Evolutionary conservation across 495 filamentous ascomycete species (phyloP), one percentile per base, ranked within the genome.

Genomic region (Hypoxylon cercidicola): DNA sequence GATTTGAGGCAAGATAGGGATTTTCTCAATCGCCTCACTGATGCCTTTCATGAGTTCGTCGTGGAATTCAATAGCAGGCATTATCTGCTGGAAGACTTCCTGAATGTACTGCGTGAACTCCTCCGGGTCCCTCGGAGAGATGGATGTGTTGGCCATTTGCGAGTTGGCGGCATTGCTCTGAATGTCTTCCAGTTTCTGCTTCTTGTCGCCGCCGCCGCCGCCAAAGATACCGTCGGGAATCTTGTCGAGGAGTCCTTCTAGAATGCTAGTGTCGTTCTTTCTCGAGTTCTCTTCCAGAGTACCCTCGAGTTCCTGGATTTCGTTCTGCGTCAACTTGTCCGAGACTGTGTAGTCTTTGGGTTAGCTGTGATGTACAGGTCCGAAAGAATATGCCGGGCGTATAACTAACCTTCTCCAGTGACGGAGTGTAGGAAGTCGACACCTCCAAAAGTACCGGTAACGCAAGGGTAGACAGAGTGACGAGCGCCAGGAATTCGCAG

Each of bases 371-470:
- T 25, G 34, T 19, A 28, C 21, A 20, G 37, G 32, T 4, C 37
- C 18, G 15, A 13, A 25, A 5, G 16, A 11, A 10, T 15, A 61
- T 2, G 8, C 18, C 1, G 19, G 37, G 8, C 4, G 23, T 43
- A 19, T 18, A 45, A 51, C 55, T 34, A 66, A 81, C 79, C 71
- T 77, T 97, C 92, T 46, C 93, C 93, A 46, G 93, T 87, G 18
- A 97, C 93, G 1, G 90, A 93, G 77, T 96, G 93, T 19, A 95
- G 81, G 74, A 86, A 86, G 52, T 96, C 92, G 9, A 96, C 93
- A 53, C 92, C 92, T 28, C 93, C 93, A 77, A 97, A 97, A 3
- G 93, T 96, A 54, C 93, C 93, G 6, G 93, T 97, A 44, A 96
- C 82, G 61, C 92, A 76, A 10, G 93, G 93, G 64, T 87, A 96